Base-by-base conservation (phyloP, 2,329 filamentous ascomycete genomes). In the Didymella keratinophila region DNA sequence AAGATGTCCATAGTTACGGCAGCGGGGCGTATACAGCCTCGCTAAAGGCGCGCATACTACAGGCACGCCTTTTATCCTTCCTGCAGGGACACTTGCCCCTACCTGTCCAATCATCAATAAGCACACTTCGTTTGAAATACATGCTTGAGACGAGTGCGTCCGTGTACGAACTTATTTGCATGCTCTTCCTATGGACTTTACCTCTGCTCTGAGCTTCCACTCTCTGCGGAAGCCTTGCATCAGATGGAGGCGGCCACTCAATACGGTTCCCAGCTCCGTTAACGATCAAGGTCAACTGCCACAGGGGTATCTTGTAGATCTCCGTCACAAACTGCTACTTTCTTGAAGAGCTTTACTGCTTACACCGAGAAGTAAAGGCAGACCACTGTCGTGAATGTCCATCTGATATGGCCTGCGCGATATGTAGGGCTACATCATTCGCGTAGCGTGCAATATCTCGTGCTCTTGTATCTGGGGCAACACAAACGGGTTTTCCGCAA, bases 21-120 rank as follows among this genome's bases (percentile, higher is more conserved):
- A 37, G 20, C 45, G 21, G 23, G n/a, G 21, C 39, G 32, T 37
- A 9, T 21, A 28, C 32, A 44, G 32, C 21, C 18, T 51, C 30
- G 36, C 21, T 36, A 5, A 25, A 25, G 23, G 23, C 23, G 23
- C 23, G 23, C 23, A 7, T 25, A 3, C 36, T 53, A 23, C 48
- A 49, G 50, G 50, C 41, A 53, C 48, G 45, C 56, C 50, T 49
- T 25, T 49, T 45, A 53, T 50, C 44, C 18, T 58, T 41, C 16
- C 45, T 46, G 37, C 49, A 48, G 37, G 28, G 10, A 44, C 23
- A 28, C 49, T 20, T 49, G 44, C 36, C 48, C 23, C 14, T 27
- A 27, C 6, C 20, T 58, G 11, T 16, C 23, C 10, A 36, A 16
- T 7, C 8, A 16, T 20, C 34, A 23, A n/a, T n/a, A n/a, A 25